Evolutionary conservation across 139 green algal genomes (phyloP).

Genomic region (Eudorina sp.): DNA sequence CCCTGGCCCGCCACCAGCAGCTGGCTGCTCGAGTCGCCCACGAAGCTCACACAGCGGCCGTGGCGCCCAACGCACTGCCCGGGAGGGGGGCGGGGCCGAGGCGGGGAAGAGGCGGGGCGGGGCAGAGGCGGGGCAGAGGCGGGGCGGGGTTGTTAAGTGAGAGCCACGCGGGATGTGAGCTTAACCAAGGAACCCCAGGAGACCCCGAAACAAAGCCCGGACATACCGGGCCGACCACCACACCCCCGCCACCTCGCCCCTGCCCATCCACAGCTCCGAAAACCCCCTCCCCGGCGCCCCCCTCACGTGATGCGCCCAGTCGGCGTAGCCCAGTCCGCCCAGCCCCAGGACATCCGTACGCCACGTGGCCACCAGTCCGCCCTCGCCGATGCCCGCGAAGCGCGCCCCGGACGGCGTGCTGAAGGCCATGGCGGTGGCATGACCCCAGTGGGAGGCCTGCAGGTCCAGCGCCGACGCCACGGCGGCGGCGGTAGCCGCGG

Average conservation of each 20-base stretch:
- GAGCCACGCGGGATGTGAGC: no score
- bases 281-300: no score
- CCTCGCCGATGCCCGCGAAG: conserved; percentile 83
- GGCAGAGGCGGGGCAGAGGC: no score
- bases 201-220: no score
- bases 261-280: not conserved
- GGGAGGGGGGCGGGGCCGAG: no score
- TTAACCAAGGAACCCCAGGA: no score
- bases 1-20: conserved; percentile 72
- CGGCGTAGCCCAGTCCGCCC: conserved; percentile 74
- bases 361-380: conserved; percentile 85
- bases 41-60: conserved; percentile 70
- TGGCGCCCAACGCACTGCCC: conserved; percentile 66
- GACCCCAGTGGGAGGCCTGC: conserved; percentile 35
- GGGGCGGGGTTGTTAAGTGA: no score
- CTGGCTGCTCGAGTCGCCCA: conserved; percentile 80
- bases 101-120: not conserved
- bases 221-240: not conserved
- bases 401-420: conserved; percentile 67
- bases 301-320: conserved; percentile 84
- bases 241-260: not conserved
- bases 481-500: not conserved
- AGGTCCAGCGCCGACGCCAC: not conserved
- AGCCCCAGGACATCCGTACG: conserved; percentile 69
- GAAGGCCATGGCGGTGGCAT: conserved; percentile 71